Conservation (phyloP, 345 rosid genomes). For the Salix koriyanagi region DNA sequence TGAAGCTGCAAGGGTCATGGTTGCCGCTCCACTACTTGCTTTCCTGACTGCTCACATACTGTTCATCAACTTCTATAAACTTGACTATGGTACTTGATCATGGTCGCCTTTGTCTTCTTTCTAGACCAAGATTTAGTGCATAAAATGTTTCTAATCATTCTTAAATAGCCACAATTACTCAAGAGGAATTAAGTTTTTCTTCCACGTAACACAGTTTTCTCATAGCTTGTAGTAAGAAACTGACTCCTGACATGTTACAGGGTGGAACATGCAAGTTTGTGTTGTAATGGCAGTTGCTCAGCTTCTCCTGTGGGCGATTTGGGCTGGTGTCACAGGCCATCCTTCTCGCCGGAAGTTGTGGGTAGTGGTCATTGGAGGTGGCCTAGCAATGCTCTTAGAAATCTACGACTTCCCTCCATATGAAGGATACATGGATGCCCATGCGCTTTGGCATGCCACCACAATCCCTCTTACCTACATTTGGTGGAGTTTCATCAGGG, state of each 20-base stretch:
- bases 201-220: background rate
- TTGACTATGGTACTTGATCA: slow-evolving; percentile 60
- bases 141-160: background rate
- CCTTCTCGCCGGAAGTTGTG: slow-evolving; percentile 82
- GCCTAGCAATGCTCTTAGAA: slow-evolving; percentile 53
- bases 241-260: slow-evolving; percentile 2
- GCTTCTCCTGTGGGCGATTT: slow-evolving; percentile 74
- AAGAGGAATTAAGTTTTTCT: background rate
- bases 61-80: slow-evolving; percentile 66
- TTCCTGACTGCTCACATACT: slow-evolving; percentile 77
- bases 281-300: slow-evolving; percentile 55
- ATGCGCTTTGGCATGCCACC: slow-evolving; percentile 65
- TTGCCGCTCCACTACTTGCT: slow-evolving; percentile 73
- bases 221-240: background rate
- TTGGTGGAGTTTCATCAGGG: slow-evolving; percentile 88
- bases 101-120: background rate
- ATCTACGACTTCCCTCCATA: slow-evolving; percentile 76
- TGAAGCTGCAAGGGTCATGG: slow-evolving; percentile 81
- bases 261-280: slow-evolving; percentile 66
- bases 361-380: slow-evolving; percentile 45
- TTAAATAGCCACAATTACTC: background rate
- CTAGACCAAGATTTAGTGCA: background rate
- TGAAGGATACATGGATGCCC: slow-evolving; percentile 67
- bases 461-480: slow-evolving; percentile 68
- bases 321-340: slow-evolving; percentile 71